These are phyloP conservation scores for Ganoderma lingzhi DNA, from an alignment of 1,284 basidiomycete genomes.

Conservation along the genomic window DNA sequence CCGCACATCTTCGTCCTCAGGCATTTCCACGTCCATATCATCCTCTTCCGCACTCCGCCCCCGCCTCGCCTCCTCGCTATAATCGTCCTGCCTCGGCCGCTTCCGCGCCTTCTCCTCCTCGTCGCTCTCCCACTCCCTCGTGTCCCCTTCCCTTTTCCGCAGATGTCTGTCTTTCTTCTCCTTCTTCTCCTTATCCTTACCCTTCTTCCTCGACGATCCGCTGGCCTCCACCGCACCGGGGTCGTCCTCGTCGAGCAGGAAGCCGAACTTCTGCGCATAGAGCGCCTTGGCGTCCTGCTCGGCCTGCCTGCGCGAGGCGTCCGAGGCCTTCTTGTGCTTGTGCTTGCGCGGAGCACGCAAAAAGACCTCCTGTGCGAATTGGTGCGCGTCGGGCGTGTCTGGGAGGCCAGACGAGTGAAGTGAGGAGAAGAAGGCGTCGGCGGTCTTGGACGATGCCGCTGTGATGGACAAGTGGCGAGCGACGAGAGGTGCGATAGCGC, in stretches of 20 bases:
- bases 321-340: constrained; percentile 70
- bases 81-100: constrained; percentile 60
- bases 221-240: constrained; percentile 50
- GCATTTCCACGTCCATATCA: constrained; percentile 54
- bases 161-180: constrained; percentile 70
- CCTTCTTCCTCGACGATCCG: constrained; percentile 44
- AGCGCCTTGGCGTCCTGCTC: constrained; percentile 78
- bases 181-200: constrained; percentile 45
- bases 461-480: constrained; percentile 9
- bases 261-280: constrained; percentile 78
- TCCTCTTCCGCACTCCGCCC: constrained; percentile 44
- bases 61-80: constrained; percentile 35
- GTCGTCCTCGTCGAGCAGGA: constrained; percentile 80
- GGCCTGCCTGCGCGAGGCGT: constrained; percentile 63
- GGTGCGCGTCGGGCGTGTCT: constrained; percentile 79
- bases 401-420: constrained; percentile 85
- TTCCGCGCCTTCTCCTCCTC: constrained; percentile 84
- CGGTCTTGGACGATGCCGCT: constrained; percentile 86
- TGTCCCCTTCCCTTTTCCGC: constrained; percentile 83
- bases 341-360: constrained; percentile 75
- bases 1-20: constrained; percentile 76
- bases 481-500: neutral
- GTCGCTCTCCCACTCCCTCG: constrained; percentile 87
- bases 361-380: constrained; percentile 84
- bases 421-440: constrained; percentile 78